Percentiles rank a stretch among this genome's conserved stretches.
Evolutionary conservation across 306 rosid genomes (phyloP).

Genomic region (Leucaena leucocephala): DNA sequence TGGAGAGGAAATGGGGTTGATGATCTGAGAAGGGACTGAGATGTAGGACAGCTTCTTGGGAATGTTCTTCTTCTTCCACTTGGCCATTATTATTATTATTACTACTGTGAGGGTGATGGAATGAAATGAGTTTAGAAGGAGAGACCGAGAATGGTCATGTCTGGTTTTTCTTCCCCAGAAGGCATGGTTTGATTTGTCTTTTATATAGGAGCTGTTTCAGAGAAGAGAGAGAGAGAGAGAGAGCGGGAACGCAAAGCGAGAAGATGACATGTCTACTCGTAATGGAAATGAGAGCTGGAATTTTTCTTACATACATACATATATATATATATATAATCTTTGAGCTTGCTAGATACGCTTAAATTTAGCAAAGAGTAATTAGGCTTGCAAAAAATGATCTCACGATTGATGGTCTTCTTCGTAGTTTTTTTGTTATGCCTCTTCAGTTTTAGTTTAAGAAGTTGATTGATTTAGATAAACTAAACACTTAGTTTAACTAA

Average conservation of each 20-base stretch:
- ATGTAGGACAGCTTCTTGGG: slow-evolving; percentile 76
- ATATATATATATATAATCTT: too few species aligned
- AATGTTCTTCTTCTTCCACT: slow-evolving; percentile 56
- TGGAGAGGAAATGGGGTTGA: slow-evolving; percentile 75
- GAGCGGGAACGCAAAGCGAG: slow-evolving; percentile 54
- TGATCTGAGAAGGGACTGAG: slow-evolving; percentile 92
- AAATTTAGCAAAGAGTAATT: neutral
- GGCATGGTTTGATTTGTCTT: slow-evolving; percentile 12
- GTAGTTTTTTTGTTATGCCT: too few species aligned
- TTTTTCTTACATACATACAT: neutral
- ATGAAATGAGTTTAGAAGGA: slow-evolving; percentile 15
- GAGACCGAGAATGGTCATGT: neutral
- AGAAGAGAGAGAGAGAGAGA: slow-evolving; percentile 37
- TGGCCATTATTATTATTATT: slow-evolving; percentile 56
- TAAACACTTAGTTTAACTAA: too few species aligned
- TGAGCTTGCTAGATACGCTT: neutral
- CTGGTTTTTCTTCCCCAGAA: neutral
- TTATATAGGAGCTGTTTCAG: slow-evolving; percentile 25
- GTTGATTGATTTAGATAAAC: too few species aligned
- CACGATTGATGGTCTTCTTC: too few species aligned
- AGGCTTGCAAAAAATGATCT: too few species aligned
- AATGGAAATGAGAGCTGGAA: neutral
- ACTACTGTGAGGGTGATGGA: slow-evolving; percentile 27
- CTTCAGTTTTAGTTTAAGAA: too few species aligned
- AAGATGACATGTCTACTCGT: neutral